phyloP scores from a whole-genome alignment of 2,329 filamentous ascomycete species.

The Xylaria sp. region DNA sequence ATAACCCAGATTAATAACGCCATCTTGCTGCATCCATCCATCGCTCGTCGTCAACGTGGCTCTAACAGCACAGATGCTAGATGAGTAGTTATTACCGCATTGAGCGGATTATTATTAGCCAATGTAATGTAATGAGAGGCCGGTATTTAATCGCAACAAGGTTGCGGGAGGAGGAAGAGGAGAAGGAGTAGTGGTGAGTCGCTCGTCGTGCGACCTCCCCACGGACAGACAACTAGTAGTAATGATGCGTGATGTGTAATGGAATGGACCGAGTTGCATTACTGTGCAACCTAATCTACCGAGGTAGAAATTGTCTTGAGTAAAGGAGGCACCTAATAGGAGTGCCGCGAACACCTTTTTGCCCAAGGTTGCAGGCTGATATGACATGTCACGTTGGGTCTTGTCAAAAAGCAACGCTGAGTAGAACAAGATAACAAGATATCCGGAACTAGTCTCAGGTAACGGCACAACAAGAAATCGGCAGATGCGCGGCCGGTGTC shows the following conservation, averaged over 20 bases:
- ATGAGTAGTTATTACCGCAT: conserved; percentile 1
- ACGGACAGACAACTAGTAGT: not conserved
- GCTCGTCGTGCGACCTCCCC: not conserved
- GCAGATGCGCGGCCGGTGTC: not conserved
- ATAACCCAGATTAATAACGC: conserved; percentile 9
- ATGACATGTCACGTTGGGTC: conserved; percentile 20
- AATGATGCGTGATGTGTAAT: not conserved
- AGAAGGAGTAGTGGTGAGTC: no score
- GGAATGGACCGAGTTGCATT: not conserved
- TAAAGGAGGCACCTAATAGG: not conserved
- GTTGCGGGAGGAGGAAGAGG: not conserved
- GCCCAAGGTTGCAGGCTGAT: conserved; percentile 10
- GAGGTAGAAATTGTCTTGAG: not conserved
- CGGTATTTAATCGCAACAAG: not conserved
- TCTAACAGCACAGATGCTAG: conserved; percentile 5
- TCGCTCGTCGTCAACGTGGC: conserved; percentile 9
- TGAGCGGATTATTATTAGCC: conserved; percentile 4
- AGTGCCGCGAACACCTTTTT: not conserved
- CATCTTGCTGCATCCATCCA: conserved; percentile 10
- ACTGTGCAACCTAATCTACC: conserved; percentile 7
- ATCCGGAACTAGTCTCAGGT: conserved; percentile 15
- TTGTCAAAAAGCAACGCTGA: conserved; percentile 15
- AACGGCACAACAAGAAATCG: conserved; percentile 9
- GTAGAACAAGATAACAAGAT: conserved; percentile 21
- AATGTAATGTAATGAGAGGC: not conserved